phyloP scores from a whole-genome alignment of 441 rosid genomes.

The California macrophylla region DNA sequence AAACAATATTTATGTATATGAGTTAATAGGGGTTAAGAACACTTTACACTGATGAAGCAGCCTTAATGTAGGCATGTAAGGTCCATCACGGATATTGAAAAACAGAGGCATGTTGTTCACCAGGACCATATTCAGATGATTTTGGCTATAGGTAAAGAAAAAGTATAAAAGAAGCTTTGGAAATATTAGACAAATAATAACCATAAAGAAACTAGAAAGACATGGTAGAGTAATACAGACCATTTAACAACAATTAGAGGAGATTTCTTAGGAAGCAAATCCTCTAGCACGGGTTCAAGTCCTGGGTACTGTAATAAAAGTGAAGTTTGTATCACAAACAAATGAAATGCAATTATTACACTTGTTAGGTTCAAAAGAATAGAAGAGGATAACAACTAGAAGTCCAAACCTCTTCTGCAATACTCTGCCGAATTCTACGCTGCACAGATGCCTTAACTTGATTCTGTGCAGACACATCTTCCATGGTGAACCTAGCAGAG shows the following conservation, averaged over 20 bases:
- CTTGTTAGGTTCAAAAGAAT: not conserved
- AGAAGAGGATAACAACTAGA: not conserved
- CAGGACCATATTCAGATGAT: constrained; percentile 81
- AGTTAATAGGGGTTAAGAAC: constrained; percentile 11
- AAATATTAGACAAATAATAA: not conserved
- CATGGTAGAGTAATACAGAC: constrained; percentile 29
- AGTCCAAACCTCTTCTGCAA: constrained; percentile 68
- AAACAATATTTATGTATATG: not conserved
- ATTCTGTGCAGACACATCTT: constrained; percentile 89
- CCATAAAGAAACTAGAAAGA: not conserved
- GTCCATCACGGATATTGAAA: constrained; percentile 92
- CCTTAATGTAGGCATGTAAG: constrained; percentile 92
- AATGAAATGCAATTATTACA: not conserved
- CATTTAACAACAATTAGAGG: constrained; percentile 84
- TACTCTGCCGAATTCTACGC: constrained; percentile 86
- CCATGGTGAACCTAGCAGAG: constrained; percentile 56
- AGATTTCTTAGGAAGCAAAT: constrained; percentile 87
- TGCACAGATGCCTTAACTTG: constrained; percentile 98
- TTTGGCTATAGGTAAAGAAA: constrained; percentile 39
- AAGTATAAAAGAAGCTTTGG: not conserved
- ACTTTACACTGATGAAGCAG: constrained; percentile 81
- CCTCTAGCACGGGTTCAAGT: constrained; percentile 81
- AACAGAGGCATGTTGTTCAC: constrained; percentile 85
- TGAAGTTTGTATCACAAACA: constrained; percentile 11
- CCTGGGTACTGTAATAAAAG: constrained; percentile 68